These are phyloP conservation scores for Microcos paniculata DNA, from an alignment of 345 rosid genomes.

Conservation along the genomic window DNA sequence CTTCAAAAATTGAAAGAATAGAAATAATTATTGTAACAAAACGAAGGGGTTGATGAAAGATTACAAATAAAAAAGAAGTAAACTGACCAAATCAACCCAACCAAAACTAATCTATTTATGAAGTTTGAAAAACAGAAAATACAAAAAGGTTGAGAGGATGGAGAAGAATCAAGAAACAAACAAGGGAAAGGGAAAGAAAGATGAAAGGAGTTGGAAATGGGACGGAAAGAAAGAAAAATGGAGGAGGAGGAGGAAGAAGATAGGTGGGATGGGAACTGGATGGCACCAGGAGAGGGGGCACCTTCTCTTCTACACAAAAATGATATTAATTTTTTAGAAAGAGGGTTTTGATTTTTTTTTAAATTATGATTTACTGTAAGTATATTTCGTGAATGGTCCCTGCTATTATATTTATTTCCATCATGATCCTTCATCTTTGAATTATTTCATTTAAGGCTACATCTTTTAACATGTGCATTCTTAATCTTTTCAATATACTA, in stretches of 20 bases:
- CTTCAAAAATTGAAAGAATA: constrained; percentile 1
- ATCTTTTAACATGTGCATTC: too few species aligned
- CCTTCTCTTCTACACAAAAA: constrained; percentile 39
- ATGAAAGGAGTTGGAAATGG: constrained; percentile 15
- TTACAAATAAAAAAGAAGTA: neutral
- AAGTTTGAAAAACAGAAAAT: neutral
- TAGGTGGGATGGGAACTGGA: constrained; percentile 25
- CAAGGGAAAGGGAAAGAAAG: neutral
- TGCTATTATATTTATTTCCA: too few species aligned
- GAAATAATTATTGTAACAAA: neutral
- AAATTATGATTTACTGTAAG: neutral
- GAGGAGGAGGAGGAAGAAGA: constrained; percentile 18
- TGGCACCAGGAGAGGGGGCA: constrained; percentile 24
- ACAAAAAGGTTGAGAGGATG: neutral
- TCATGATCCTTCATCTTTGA: too few species aligned
- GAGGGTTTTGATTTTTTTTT: neutral
- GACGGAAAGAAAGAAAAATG: constrained; percentile 15
- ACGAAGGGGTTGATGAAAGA: neutral
- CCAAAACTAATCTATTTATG: neutral
- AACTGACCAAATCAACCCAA: constrained; percentile 2
- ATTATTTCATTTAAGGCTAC: too few species aligned
- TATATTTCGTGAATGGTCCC: too few species aligned
- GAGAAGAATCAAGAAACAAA: neutral
- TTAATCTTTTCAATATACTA: too few species aligned
- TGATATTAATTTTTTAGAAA: neutral